A percentile compares a stretch with the other conserved stretches of the same genome.
These are phyloP conservation scores for Emericellopsis cladophorae DNA, from an alignment of 2,329 filamentous ascomycete genomes.

Conservation along the genomic window DNA sequence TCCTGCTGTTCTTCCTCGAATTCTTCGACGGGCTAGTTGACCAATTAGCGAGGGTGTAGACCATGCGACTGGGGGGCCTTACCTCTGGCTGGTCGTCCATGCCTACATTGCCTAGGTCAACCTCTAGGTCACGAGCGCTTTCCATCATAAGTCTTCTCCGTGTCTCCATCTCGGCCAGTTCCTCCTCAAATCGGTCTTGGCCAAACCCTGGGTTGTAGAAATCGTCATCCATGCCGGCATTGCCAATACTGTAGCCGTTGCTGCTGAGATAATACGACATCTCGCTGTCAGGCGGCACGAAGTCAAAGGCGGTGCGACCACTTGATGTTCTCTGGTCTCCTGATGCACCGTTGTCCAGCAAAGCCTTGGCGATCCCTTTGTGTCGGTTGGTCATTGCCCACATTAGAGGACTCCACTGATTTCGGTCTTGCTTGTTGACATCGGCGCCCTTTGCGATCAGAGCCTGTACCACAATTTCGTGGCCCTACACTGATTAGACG, in stretches of 20 bases:
- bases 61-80: conserved; percentile 12
- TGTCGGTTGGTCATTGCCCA: conserved; percentile 99
- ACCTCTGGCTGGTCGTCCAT: conserved; percentile 93
- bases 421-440: conserved; percentile 88
- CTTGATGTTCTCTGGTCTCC: conserved; percentile 90
- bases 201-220: conserved; percentile 90
- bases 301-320: conserved; percentile 89
- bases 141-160: conserved; percentile 99
- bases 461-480: conserved; percentile 75
- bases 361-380: conserved; percentile 84
- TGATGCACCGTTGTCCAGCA: conserved; percentile 90
- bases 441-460: conserved; percentile 76
- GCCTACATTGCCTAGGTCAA: conserved; percentile 88
- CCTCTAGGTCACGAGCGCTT: conserved; percentile 90
- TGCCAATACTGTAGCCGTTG: conserved; percentile 84
- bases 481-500: conserved; percentile 46
- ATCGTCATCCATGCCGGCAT: conserved; percentile 68
- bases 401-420: conserved; percentile 97
- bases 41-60: conserved; percentile 9
- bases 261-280: conserved; percentile 93
- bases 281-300: conserved; percentile 88
- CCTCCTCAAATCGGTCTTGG: conserved; percentile 90
- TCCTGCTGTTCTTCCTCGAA: conserved; percentile 83
- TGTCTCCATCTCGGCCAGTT: conserved; percentile 93
- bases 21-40: conserved; percentile 53